phyloP scores from a whole-genome alignment of 371 early-diverging fungal species.

The Mucor velutinosus region DNA sequence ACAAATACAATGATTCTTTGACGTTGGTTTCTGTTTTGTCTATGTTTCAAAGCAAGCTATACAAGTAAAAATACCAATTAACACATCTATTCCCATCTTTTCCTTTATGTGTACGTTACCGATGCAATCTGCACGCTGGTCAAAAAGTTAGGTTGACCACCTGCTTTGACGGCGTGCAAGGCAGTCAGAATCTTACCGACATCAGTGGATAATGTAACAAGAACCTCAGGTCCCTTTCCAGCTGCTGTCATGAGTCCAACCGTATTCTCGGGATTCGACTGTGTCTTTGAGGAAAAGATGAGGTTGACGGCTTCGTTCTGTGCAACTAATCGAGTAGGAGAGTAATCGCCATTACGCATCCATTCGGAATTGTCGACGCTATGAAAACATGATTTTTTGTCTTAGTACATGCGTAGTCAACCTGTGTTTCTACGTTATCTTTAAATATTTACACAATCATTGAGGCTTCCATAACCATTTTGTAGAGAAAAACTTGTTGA shows the following conservation, averaged over 20 bases:
- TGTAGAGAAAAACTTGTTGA: constrained; percentile 5
- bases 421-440: not conserved
- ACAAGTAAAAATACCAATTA: not conserved
- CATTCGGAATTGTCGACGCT: constrained; percentile 99
- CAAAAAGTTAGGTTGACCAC: constrained; percentile 76
- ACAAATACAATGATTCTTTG: constrained; percentile 96
- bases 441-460: constrained; percentile 57
- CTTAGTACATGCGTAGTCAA: not conserved
- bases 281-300: constrained; percentile 91
- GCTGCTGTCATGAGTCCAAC: constrained; percentile 97
- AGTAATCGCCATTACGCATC: constrained; percentile 99
- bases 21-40: constrained; percentile 94
- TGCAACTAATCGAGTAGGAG: constrained; percentile 92
- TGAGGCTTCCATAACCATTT: constrained; percentile 66
- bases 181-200: constrained; percentile 90
- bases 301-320: constrained; percentile 95
- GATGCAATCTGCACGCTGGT: constrained; percentile 96
- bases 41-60: constrained; percentile 94
- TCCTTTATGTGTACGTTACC: constrained; percentile 53
- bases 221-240: constrained; percentile 95
- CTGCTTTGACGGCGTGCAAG: constrained; percentile 77
- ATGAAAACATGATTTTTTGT: not conserved
- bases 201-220: constrained; percentile 90
- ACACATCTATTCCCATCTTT: not conserved
- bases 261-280: constrained; percentile 94